Evolutionary conservation across 306 rosid species (phyloP).

Genomic region (Sicyos baderoa): DNA sequence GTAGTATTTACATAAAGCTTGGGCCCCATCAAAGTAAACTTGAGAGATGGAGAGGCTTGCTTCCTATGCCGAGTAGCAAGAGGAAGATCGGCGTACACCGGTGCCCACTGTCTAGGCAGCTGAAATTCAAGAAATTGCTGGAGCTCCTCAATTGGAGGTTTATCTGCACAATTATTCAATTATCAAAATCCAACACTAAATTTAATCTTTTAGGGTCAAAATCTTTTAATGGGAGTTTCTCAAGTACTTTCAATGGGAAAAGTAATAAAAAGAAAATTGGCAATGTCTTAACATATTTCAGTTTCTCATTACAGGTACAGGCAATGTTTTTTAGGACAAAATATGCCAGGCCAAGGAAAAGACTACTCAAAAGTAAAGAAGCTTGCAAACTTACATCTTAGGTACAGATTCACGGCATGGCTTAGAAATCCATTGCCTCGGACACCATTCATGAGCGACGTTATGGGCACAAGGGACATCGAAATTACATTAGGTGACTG

Average conservation of each 20-base stretch:
- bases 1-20: constrained; percentile 75
- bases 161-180: constrained; percentile 45
- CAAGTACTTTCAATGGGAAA: not conserved
- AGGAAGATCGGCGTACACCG: constrained; percentile 74
- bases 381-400: constrained; percentile 61
- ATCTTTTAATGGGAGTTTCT: not conserved
- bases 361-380: not conserved
- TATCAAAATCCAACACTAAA: not conserved
- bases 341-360: not conserved
- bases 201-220: not conserved
- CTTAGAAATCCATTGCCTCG: constrained; percentile 70
- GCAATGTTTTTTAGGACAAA: not conserved
- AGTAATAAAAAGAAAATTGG: not conserved
- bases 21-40: constrained; percentile 75
- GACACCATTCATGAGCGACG: constrained; percentile 56
- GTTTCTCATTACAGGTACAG: not conserved
- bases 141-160: constrained; percentile 83
- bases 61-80: constrained; percentile 51
- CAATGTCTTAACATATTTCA: not conserved
- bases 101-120: constrained; percentile 91
- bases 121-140: constrained; percentile 83
- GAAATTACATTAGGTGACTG: constrained; percentile 60
- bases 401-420: constrained; percentile 79
- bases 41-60: constrained; percentile 56
- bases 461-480: constrained; percentile 83